Percentiles rank a stretch among this genome's conserved stretches.
These are phyloP conservation scores for Acacia crassicarpa DNA, from an alignment of 306 rosid genomes.

Conservation along the genomic window DNA sequence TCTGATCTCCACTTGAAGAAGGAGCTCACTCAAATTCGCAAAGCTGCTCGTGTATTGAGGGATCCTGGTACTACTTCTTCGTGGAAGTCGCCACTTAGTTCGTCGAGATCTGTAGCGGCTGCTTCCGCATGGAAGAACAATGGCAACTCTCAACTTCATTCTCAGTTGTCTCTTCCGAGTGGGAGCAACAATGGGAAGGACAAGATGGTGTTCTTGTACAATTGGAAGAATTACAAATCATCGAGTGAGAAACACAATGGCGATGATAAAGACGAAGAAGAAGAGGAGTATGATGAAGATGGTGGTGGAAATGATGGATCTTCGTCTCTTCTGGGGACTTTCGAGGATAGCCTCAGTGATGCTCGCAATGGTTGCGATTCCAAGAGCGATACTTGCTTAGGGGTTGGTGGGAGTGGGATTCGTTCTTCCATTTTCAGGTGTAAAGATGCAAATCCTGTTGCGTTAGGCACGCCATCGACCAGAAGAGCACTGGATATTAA, in stretches of 20 bases:
- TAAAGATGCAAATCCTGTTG: constrained; percentile 59
- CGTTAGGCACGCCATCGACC: constrained; percentile 25
- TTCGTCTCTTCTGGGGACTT: constrained; percentile 57
- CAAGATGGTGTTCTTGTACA: constrained; percentile 72
- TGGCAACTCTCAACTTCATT: constrained; percentile 9
- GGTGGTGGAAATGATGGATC: constrained; percentile 46
- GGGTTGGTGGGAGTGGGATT: constrained; percentile 49
- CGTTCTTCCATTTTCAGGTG: constrained; percentile 59
- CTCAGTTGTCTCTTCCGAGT: constrained; percentile 1
- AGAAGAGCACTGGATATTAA: constrained; percentile 37
- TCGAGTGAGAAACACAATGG: constrained; percentile 43
- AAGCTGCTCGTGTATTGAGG: constrained; percentile 84
- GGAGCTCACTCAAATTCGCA: constrained; percentile 96
- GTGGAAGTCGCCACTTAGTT: constrained; percentile 80
- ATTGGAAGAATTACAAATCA: constrained; percentile 79
- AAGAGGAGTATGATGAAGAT: constrained; percentile 42
- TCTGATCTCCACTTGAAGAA: constrained; percentile 83
- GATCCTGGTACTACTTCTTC: constrained; percentile 98
- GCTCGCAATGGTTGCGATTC: constrained; percentile 64
- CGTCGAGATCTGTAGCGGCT: constrained; percentile 71
- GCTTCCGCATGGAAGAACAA: constrained; percentile 40
- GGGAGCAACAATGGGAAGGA: constrained; percentile 29
- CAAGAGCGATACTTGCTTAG: constrained; percentile 62
- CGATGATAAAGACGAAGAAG: constrained; percentile 35
- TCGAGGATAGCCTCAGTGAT: constrained; percentile 74